Evolutionary conservation across 495 filamentous ascomycete genomes (phyloP).

Genomic region (Lindgomyces ingoldianus): DNA sequence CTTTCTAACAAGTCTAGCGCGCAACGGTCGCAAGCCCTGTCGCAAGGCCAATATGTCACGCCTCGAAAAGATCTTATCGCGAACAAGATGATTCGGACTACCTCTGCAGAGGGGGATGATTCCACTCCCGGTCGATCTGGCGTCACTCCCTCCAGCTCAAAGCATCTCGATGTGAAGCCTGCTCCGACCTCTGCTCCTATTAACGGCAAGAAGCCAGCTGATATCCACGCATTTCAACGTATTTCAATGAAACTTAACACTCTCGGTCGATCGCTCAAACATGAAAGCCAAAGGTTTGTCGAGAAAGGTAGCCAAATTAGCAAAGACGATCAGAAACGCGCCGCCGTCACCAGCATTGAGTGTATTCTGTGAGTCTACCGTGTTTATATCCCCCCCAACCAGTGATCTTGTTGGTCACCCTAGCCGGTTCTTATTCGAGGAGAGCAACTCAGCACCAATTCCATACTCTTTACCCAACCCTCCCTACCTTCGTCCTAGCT

Average conservation of each 20-base stretch:
- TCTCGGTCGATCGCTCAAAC: slow-evolving; percentile 34
- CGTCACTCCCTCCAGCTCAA: slow-evolving; percentile 22
- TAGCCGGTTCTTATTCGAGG: no score
- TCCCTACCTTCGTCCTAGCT: background rate
- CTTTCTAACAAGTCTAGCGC: slow-evolving; percentile 35
- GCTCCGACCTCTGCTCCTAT: slow-evolving; percentile 30
- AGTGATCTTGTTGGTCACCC: no score
- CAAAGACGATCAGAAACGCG: slow-evolving; percentile 27
- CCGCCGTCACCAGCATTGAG: slow-evolving; percentile 28
- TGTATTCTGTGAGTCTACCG: slow-evolving; percentile 31
- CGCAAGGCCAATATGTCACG: slow-evolving; percentile 20
- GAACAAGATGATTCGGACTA: slow-evolving; percentile 29
- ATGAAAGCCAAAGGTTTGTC: slow-evolving; percentile 23
- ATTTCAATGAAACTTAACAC: slow-evolving; percentile 22
- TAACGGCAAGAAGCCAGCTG: slow-evolving; percentile 17
- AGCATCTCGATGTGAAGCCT: slow-evolving; percentile 17
- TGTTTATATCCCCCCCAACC: background rate
- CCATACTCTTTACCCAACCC: background rate
- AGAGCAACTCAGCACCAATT: no score
- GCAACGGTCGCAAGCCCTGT: slow-evolving; percentile 36
- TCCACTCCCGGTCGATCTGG: slow-evolving; percentile 29
- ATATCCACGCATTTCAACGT: slow-evolving; percentile 14
- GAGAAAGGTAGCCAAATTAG: slow-evolving; percentile 12
- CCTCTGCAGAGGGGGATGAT: slow-evolving; percentile 27
- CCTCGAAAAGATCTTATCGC: slow-evolving; percentile 34